Evolutionary conservation across 148 eudicot genomes (phyloP).

Genomic region (Rhododendron kiyosumense): DNA sequence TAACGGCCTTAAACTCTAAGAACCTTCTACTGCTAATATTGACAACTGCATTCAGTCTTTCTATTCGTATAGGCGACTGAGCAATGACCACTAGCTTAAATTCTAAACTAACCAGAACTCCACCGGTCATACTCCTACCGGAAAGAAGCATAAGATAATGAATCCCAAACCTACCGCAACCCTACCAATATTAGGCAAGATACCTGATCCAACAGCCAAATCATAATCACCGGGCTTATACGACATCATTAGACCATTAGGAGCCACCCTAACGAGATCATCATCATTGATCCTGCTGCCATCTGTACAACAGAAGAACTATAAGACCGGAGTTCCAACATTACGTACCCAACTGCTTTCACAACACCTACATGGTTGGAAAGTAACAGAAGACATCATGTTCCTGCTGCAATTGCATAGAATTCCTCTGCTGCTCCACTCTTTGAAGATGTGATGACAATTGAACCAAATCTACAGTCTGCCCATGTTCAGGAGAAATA

Average conservation of each 20-base stretch:
- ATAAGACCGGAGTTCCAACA: not conserved
- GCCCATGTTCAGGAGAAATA: not conserved
- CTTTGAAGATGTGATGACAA: slow-evolving; percentile 1
- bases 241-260: not conserved
- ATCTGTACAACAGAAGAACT: not conserved
- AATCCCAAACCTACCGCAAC: not conserved
- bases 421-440: slow-evolving; percentile 54
- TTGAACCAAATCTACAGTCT: not conserved
- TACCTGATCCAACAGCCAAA: not conserved
- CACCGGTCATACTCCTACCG: not conserved
- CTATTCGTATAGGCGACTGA: not conserved
- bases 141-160: no score
- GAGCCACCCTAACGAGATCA: not conserved
- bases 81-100: not conserved
- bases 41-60: not conserved
- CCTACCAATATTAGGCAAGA: not conserved
- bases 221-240: not conserved
- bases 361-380: not conserved
- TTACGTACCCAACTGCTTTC: not conserved
- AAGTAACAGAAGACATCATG: slow-evolving; percentile 14
- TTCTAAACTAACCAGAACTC: not conserved
- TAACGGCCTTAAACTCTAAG: not conserved
- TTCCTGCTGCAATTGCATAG: slow-evolving; percentile 24
- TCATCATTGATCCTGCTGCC: not conserved
- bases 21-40: not conserved